A percentile compares a stretch with the other conserved stretches of the same genome.
phyloP scores from a whole-genome alignment of 805 yeast genomes.

The Ogataea angusta region DNA sequence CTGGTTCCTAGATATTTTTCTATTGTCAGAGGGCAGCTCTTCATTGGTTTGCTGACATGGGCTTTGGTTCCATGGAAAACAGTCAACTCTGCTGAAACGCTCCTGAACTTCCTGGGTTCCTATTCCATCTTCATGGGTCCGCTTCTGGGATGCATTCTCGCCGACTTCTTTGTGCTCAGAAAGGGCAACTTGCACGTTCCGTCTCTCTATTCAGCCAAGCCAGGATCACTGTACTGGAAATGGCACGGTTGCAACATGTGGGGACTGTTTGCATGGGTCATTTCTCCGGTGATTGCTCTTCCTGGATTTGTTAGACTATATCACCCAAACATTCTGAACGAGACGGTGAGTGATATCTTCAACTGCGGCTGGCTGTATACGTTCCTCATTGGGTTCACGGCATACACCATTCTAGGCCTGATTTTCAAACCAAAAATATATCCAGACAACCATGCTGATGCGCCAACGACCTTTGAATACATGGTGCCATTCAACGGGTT shows the following conservation, averaged over 20 bases:
- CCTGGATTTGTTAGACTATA: constrained; percentile 30
- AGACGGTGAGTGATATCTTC: constrained; percentile 20
- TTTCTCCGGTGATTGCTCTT: constrained; percentile 24
- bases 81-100: constrained; percentile 17
- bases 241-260: constrained; percentile 18
- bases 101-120: constrained; percentile 21
- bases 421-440: constrained; percentile 21
- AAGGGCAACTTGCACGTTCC: constrained; percentile 23
- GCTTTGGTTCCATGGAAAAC: constrained; percentile 26
- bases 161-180: constrained; percentile 21
- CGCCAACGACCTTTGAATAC: constrained; percentile 24
- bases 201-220: constrained; percentile 17
- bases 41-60: constrained; percentile 21
- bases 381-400: constrained; percentile 16
- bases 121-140: constrained; percentile 26
- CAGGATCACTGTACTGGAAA: constrained; percentile 16
- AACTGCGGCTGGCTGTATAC: constrained; percentile 27
- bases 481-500: constrained; percentile 25
- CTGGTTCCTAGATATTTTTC: constrained; percentile 28
- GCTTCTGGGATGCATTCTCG: constrained; percentile 18
- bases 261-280: constrained; percentile 21
- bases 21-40: constrained; percentile 24
- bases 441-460: constrained; percentile 21
- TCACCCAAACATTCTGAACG: constrained; percentile 15
- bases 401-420: constrained; percentile 16